phyloP scores from a whole-genome alignment of 2,329 filamentous ascomycete genomes.

The Bipolaris sorokiniana region DNA sequence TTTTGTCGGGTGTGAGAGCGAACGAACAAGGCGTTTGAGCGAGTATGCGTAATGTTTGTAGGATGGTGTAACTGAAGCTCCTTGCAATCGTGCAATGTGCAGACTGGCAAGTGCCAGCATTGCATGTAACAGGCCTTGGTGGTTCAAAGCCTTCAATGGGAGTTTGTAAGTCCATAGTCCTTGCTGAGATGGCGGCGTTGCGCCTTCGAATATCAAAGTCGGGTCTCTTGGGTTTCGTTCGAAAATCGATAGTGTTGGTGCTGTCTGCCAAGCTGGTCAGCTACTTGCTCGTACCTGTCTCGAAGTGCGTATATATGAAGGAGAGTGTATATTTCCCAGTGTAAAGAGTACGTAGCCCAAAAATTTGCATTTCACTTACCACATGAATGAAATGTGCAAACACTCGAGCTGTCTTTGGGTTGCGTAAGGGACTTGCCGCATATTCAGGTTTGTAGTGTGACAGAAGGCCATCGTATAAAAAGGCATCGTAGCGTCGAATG shows the following conservation, averaged over 20 bases:
- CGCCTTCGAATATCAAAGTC: slow-evolving; percentile 66
- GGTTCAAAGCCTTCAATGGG: slow-evolving; percentile 76
- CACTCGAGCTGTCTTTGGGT: slow-evolving; percentile 78
- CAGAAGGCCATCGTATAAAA: slow-evolving; percentile 56
- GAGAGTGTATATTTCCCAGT: neutral
- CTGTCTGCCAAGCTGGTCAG: slow-evolving; percentile 59
- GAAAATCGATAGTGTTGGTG: slow-evolving; percentile 83
- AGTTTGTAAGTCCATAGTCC: slow-evolving; percentile 74
- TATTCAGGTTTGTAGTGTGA: slow-evolving; percentile 55
- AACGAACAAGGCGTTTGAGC: slow-evolving; percentile 76
- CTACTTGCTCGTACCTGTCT: neutral
- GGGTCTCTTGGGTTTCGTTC: slow-evolving; percentile 81
- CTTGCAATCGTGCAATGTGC: slow-evolving; percentile 84
- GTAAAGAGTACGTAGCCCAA: neutral
- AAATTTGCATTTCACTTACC: slow-evolving; percentile 20
- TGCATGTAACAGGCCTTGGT: slow-evolving; percentile 87
- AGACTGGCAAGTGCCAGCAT: slow-evolving; percentile 87
- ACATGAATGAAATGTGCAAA: slow-evolving; percentile 93
- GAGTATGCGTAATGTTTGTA: slow-evolving; percentile 92
- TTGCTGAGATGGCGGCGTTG: slow-evolving; percentile 38
- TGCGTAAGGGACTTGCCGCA: slow-evolving; percentile 71
- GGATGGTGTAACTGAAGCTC: slow-evolving; percentile 75
- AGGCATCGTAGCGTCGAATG: slow-evolving; percentile 54
- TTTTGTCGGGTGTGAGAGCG: slow-evolving; percentile 72
- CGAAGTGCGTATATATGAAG: neutral